These are phyloP conservation scores for Leccinum disarticulatum DNA, from an alignment of 768 basidiomycete species.

Conservation along the genomic window DNA sequence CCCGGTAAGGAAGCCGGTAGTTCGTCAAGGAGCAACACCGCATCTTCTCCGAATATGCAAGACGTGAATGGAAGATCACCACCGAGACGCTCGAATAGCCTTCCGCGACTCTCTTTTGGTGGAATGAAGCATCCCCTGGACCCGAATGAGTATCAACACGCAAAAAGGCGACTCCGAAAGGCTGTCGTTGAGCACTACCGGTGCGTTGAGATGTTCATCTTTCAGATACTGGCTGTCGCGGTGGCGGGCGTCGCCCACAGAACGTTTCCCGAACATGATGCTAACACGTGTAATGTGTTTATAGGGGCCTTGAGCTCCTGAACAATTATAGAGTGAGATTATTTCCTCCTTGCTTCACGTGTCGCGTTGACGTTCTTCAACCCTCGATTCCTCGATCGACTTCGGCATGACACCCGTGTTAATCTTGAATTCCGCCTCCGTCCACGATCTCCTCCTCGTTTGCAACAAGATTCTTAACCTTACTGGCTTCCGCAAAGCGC, in stretches of 20 bases:
- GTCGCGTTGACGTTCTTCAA: neutral
- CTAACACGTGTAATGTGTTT: slow-evolving; percentile 7
- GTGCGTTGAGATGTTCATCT: slow-evolving; percentile 31
- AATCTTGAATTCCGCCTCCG: neutral
- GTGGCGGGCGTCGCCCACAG: neutral
- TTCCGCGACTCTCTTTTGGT: neutral
- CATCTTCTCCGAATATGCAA: neutral
- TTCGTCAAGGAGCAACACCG: neutral
- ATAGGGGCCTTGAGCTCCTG: slow-evolving; percentile 75
- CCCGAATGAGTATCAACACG: slow-evolving; percentile 78
- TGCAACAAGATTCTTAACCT: slow-evolving; percentile 71
- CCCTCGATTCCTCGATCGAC: neutral
- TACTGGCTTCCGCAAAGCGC: slow-evolving; percentile 83
- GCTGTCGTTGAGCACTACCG: slow-evolving; percentile 83
- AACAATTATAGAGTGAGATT: slow-evolving; percentile 78
- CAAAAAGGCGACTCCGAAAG: slow-evolving; percentile 79
- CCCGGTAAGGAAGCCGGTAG: neutral
- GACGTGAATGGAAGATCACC: neutral
- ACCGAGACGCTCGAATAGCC: slow-evolving; percentile 2
- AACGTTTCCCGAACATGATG: neutral
- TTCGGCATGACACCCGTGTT: neutral
- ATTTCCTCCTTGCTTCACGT: neutral
- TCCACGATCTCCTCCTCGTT: neutral
- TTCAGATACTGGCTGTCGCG: neutral
- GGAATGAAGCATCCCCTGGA: slow-evolving; percentile 36